phyloP scores from a whole-genome alignment of 1,284 basidiomycete genomes.

The Afroboletus lepidellus region DNA sequence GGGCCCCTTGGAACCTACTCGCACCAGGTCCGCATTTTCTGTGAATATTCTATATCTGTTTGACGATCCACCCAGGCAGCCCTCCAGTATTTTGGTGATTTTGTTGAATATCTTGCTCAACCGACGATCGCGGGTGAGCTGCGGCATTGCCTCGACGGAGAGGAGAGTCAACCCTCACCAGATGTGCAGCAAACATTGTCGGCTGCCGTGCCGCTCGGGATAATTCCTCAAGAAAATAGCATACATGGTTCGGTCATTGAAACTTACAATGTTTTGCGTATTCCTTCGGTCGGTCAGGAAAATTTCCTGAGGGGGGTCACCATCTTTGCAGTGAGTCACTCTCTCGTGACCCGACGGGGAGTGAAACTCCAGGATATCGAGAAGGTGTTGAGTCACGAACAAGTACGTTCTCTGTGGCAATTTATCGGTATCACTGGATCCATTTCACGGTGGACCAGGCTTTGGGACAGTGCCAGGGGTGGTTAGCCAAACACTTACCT shows the following conservation, averaged over 20 bases:
- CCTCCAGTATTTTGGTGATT: slow-evolving; percentile 51
- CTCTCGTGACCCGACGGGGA: slow-evolving; percentile 58
- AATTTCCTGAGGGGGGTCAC: slow-evolving; percentile 59
- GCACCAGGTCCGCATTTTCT: slow-evolving; percentile 54
- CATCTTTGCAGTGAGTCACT: slow-evolving; percentile 63
- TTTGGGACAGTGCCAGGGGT: slow-evolving; percentile 70
- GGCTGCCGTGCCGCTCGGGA: slow-evolving; percentile 42
- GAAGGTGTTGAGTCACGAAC: slow-evolving; percentile 70
- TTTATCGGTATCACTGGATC: neutral
- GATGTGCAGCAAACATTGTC: slow-evolving; percentile 57
- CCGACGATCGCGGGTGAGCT: slow-evolving; percentile 54
- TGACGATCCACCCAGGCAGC: slow-evolving; percentile 49
- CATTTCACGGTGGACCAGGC: slow-evolving; percentile 45
- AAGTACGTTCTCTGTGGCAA: slow-evolving; percentile 45
- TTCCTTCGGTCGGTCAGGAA: slow-evolving; percentile 37
- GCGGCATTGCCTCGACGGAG: neutral
- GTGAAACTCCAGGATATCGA: slow-evolving; percentile 50
- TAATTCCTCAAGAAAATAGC: slow-evolving; percentile 76
- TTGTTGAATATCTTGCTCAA: slow-evolving; percentile 50
- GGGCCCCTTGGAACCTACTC: slow-evolving; percentile 77
- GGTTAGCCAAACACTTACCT: slow-evolving; percentile 54
- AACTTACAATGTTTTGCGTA: slow-evolving; percentile 64
- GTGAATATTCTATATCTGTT: neutral
- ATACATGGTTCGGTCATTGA: slow-evolving; percentile 73
- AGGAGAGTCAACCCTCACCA: slow-evolving; percentile 28